phyloP scores from a whole-genome alignment of 2,329 filamentous ascomycete species.

The Diaporthe nobilis region DNA sequence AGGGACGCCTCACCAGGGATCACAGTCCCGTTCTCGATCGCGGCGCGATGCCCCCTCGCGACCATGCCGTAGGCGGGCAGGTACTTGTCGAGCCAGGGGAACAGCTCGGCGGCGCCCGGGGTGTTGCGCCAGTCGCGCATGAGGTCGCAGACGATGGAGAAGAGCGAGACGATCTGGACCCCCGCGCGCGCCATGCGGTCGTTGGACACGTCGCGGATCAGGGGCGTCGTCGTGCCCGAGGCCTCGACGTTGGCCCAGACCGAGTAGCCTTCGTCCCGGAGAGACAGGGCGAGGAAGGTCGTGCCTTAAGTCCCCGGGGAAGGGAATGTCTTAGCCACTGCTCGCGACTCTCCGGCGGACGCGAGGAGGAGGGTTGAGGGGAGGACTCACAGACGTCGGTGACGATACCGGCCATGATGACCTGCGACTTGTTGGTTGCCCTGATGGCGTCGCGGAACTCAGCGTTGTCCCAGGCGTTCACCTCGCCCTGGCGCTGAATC shows the following conservation, averaged over 20 bases:
- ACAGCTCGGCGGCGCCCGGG: constrained; percentile 67
- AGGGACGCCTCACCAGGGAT: constrained; percentile 64
- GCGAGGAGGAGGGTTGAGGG: too few relatives aligned
- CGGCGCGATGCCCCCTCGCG: constrained; percentile 72
- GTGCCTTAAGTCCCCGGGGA: constrained; percentile 59
- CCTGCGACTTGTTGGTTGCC: constrained; percentile 76
- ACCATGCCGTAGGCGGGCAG: constrained; percentile 75
- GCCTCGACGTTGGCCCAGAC: constrained; percentile 83
- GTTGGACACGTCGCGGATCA: constrained; percentile 75
- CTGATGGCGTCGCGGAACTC: constrained; percentile 76
- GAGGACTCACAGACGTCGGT: constrained; percentile 75
- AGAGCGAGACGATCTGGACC: constrained; percentile 74
- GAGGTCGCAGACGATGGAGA: constrained; percentile 75
- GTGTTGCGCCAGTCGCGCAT: constrained; percentile 78
- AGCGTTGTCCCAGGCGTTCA: constrained; percentile 83
- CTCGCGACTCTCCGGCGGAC: neutral
- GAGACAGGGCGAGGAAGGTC: constrained; percentile 79
- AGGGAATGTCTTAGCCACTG: neutral
- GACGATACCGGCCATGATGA: constrained; percentile 80
- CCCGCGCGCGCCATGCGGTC: constrained; percentile 76
- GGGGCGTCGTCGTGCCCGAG: constrained; percentile 73
- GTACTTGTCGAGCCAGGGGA: constrained; percentile 76
- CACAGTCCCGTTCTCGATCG: constrained; percentile 72
- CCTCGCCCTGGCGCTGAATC: constrained; percentile 78
- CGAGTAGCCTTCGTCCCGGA: constrained; percentile 78